Conservation (phyloP, 1,284 basidiomycete genomes). For the Ganoderma lucidum region DNA sequence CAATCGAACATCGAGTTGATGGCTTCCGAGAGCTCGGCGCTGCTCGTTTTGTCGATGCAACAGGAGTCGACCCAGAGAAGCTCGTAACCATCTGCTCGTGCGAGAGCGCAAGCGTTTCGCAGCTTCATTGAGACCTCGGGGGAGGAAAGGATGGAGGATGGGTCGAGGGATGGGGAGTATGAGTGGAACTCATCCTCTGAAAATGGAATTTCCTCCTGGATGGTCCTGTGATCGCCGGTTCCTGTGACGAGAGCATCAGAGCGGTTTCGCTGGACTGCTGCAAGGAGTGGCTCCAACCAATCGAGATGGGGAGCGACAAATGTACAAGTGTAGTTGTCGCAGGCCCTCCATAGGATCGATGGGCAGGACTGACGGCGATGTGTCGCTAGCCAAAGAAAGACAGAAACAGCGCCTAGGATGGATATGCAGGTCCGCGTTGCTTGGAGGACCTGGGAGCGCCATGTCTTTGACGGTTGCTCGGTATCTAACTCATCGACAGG, state of each 20-base stretch:
- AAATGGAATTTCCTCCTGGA: background rate
- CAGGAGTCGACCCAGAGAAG: constrained; percentile 18
- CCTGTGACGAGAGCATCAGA: background rate
- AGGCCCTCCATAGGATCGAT: background rate
- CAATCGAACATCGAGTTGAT: constrained; percentile 21
- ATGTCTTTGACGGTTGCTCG: background rate
- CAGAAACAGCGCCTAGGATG: background rate
- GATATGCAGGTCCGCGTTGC: background rate
- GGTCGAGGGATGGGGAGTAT: background rate
- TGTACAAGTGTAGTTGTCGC: background rate
- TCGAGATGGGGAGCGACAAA: background rate
- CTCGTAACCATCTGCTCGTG: constrained; percentile 17
- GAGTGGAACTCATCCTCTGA: background rate
- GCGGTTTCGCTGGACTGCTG: background rate
- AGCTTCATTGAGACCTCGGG: background rate
- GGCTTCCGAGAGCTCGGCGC: constrained; percentile 19
- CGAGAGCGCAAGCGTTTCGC: background rate
- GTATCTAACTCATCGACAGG: too few species aligned
- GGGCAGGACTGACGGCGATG: background rate
- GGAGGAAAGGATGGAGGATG: background rate
- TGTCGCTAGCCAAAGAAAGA: background rate
- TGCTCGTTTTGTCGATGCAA: constrained; percentile 22
- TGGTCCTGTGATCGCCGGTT: background rate
- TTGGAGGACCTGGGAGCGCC: background rate
- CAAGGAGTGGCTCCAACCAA: background rate